Percentiles rank a stretch among this genome's conserved stretches.
These are phyloP conservation scores for Aureobasidium sp. DNA, from an alignment of 2,329 filamentous ascomycete species.

Conservation along the genomic window DNA sequence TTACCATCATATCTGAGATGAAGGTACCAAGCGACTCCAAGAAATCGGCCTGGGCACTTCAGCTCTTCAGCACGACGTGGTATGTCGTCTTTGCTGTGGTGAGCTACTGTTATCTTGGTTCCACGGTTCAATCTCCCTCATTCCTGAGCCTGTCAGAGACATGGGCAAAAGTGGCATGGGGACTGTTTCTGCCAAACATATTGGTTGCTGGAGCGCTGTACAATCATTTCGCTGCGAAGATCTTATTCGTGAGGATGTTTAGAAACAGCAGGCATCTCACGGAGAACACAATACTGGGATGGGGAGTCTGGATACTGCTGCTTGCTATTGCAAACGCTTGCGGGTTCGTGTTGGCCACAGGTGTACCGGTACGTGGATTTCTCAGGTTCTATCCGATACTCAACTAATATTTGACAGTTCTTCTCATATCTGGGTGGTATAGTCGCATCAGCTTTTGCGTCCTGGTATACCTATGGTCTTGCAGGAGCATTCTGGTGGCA, in stretches of 20 bases:
- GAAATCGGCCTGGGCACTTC: conserved; percentile 46
- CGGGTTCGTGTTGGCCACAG: conserved; percentile 40
- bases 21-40: conserved; percentile 44
- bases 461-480: conserved; percentile 47
- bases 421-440: conserved; percentile 43
- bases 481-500: conserved; percentile 49
- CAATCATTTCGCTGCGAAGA: conserved; percentile 46
- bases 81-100: conserved; percentile 48
- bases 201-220: conserved; percentile 46
- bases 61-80: conserved; percentile 44
- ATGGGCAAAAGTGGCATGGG: conserved; percentile 47
- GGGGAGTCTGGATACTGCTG: conserved; percentile 42
- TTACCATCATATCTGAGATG: conserved; percentile 50
- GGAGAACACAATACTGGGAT: conserved; percentile 41
- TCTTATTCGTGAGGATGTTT: conserved; percentile 47
- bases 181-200: conserved; percentile 45
- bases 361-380: conserved; percentile 47
- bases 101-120: conserved; percentile 45
- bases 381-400: too few relatives aligned
- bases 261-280: conserved; percentile 41
- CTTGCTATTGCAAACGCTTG: conserved; percentile 41
- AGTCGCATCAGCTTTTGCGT: conserved; percentile 44
- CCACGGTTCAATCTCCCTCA: conserved; percentile 40
- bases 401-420: not conserved
- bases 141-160: conserved; percentile 40